Evolutionary conservation across 2,329 filamentous ascomycete species (phyloP), one percentile per base, ranked within the genome.

Genomic region (Scedosporium aurantiacum): DNA sequence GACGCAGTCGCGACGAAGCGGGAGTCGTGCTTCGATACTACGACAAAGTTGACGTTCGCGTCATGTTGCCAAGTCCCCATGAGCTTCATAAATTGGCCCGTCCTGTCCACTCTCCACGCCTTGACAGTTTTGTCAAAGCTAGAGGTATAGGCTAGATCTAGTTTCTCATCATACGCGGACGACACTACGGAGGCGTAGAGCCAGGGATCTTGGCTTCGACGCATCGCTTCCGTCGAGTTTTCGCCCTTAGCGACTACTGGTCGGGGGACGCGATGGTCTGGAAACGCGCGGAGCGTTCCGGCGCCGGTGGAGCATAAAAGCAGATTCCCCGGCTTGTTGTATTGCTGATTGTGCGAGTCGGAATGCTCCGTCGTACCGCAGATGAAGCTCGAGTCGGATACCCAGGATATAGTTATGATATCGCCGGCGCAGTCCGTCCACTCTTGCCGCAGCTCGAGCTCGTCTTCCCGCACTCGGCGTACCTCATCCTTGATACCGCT

Each of bases 321-420:
- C 8, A 87, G 70, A 65, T 87, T 87, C 0, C 84, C 84, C 0
- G 81, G 79, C 65, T 82, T 85, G 65, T 87, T 87, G 67, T 87
- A 87, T 64, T 86, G 83, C 66, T 86, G 83, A 62, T 86, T 87
- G 50, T 84, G 81, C 0, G 75, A 72, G 65, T 87, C 84, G 0
- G 82, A 86, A 70, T 87, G 84, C 0, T 81, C 80, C 0, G 82
- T 84, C 0, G 84, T 83, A 40, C 84, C 84, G 64, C 82, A 85
- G n/a, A 87, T 67, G 59, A 86, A 82, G 16, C 73, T 73, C n/a
- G 75, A 68, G 21, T 79, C 67, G 0, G 80, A 80, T 0, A 82
- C 73, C 84, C 84, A 87, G 18, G 75, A 76, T 57, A 85, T 75
- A 2, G 83, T 81, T 23, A 78, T 75, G 52, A 87, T 79, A 66